Conservation (phyloP, 495 filamentous ascomycete genomes). For the Neurospora sp. region DNA sequence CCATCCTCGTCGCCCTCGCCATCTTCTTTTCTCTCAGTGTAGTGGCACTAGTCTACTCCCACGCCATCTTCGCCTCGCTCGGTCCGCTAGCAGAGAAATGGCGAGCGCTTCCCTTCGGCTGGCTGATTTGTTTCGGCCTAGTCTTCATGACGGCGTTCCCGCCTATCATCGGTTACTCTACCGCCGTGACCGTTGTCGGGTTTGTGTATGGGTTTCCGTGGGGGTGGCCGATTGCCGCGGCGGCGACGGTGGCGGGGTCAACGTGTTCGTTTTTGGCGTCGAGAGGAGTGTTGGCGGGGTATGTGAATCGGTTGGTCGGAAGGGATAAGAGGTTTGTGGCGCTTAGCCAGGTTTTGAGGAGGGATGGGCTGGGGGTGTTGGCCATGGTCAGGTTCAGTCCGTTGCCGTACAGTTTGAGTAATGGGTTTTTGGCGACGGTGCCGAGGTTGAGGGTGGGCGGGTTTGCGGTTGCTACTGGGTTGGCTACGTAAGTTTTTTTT, state of each 20-base stretch:
- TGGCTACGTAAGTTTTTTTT: constrained; percentile 30
- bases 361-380: constrained; percentile 81
- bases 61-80: constrained; percentile 63
- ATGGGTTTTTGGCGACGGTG: constrained; percentile 88
- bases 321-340: constrained; percentile 64
- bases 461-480: constrained; percentile 73
- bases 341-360: constrained; percentile 49
- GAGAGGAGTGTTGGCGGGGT: constrained; percentile 61
- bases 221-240: constrained; percentile 80
- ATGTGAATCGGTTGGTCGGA: constrained; percentile 71
- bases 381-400: constrained; percentile 92
- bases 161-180: constrained; percentile 83
- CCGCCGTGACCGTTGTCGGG: constrained; percentile 72
- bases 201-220: constrained; percentile 91
- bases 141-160: constrained; percentile 77
- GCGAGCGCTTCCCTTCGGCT: constrained; percentile 58
- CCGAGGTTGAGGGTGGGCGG: constrained; percentile 67
- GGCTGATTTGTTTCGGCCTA: constrained; percentile 68
- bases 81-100: constrained; percentile 60
- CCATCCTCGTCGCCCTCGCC: constrained; percentile 38
- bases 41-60: constrained; percentile 62
- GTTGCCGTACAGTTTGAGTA: constrained; percentile 87
- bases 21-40: constrained; percentile 42
- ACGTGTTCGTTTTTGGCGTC: constrained; percentile 69
- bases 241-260: constrained; percentile 64